These are phyloP conservation scores for Crucihimalaya himalaica DNA, from an alignment of 345 rosid genomes.

Conservation along the genomic window DNA sequence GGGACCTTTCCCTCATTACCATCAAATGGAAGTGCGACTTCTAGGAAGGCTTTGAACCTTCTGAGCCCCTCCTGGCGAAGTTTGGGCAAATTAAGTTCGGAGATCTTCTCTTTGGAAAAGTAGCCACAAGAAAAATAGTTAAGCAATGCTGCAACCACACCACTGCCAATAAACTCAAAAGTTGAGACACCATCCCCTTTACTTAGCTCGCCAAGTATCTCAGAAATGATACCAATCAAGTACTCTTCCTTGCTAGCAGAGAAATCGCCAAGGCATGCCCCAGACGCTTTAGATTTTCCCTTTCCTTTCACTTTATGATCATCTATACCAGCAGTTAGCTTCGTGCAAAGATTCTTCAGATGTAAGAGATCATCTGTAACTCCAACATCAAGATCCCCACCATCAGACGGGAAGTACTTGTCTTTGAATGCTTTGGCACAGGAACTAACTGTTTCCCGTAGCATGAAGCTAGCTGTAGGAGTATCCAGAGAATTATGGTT, in stretches of 20 bases:
- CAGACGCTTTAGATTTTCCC: slow-evolving; percentile 86
- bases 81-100: slow-evolving; percentile 72
- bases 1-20: slow-evolving; percentile 51
- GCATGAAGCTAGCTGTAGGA: slow-evolving; percentile 65
- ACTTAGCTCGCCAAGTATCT: slow-evolving; percentile 81
- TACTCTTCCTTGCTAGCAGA: slow-evolving; percentile 79
- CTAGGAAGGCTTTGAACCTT: slow-evolving; percentile 78
- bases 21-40: slow-evolving; percentile 70
- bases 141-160: slow-evolving; percentile 91
- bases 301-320: slow-evolving; percentile 84
- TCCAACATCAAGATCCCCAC: slow-evolving; percentile 77
- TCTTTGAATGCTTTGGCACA: slow-evolving; percentile 91
- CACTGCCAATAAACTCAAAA: slow-evolving; percentile 98
- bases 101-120: slow-evolving; percentile 82
- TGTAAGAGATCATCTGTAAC: slow-evolving; percentile 93
- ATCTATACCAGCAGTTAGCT: slow-evolving; percentile 73
- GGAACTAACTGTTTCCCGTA: slow-evolving; percentile 73
- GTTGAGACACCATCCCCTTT: slow-evolving; percentile 99
- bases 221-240: slow-evolving; percentile 73
- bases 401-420: slow-evolving; percentile 76
- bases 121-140: slow-evolving; percentile 90
- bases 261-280: slow-evolving; percentile 52
- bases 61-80: slow-evolving; percentile 80
- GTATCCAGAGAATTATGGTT: slow-evolving; percentile 69
- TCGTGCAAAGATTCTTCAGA: slow-evolving; percentile 78